Base-by-base conservation (phyloP, 495 filamentous ascomycete genomes). In the Astrocystis sublimbata region DNA sequence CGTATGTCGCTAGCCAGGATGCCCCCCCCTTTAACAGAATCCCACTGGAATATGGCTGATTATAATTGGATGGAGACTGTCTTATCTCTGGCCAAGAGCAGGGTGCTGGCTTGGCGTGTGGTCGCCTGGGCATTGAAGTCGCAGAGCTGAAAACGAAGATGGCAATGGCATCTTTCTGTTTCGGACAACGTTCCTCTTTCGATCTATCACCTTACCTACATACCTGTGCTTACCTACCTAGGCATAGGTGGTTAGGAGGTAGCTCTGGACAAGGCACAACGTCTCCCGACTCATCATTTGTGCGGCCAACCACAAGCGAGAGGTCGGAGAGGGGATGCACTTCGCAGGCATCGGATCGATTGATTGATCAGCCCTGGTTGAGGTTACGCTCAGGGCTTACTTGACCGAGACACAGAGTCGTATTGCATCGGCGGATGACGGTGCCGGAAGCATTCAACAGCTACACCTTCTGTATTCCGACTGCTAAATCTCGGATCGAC, bases 71-170 rank as follows among this genome's bases (percentile, higher is more conserved):
- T 6, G 28, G 38, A 15, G 4, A 13, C 10, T 19, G 3, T 28
- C 54, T 57, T 57, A 57, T 57, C 54, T 57, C 54, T 57, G 40
- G 54, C 38, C 54, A 19, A 19, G 33, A 13, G 5, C 54, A 57
- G 54, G 40, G 54, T 5, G 26, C 33, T 33, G 6, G n/a, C 54
- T 57, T 57, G 54, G 54, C 54, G 4, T 17, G 54, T 17, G 21
- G 43, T 23, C 17, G 40, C 40, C 54, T 45, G 4, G 54, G 9
- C 23, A 19, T 15, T 1, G 33, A 19, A 40, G 54, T 17, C n/a
- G 54, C 26, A 35, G 54, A 57, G 54, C 54, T 57, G 54, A 57
- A 57, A 43, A 57, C 13, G 5, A 9, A 40, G 38, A 57, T 21
- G 26, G 40, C 40, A n/a, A 2, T 13, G 33, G 13, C 17, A 28